Evolutionary conservation across 2,329 filamentous ascomycete genomes (phyloP), one percentile per base, ranked within the genome.

Genomic region (Xylariaceae sp.): DNA sequence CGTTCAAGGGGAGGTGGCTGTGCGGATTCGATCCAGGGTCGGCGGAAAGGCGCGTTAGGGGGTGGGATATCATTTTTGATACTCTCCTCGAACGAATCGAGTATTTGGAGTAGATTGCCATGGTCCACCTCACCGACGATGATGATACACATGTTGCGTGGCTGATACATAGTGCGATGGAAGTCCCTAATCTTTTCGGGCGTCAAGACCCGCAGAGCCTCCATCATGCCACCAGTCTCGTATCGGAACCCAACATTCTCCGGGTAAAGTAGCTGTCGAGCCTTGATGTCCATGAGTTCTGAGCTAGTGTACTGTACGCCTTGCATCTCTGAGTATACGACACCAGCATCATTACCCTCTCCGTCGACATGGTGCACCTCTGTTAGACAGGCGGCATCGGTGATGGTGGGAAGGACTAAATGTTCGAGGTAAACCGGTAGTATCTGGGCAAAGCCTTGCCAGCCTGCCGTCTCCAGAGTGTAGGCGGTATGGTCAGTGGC

Each of bases 291-390:
- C 83, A 97, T 96, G 60, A 97, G 84, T 72, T 96, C 91, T 6
- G 82, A 80, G 65, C 89, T 87, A 55, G 85, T 87, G 71, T 96
- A 96, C 71, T 97, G 89, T 1, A 96, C 86, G 23, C 88, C 94
- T 75, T 99, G 94, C 94, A 99, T 99, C 75, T 99, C 94, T 0
- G 93, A 97, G 75, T 99, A 99, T 7, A 99, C 94, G 1, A 97
- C 92, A 63, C 92, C 94, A 48, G 94, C 94, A 80, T 99, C 94
- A 64, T 97, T 89, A 58, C 94, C 94, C 66, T 90, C 86, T 13
- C 91, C 93, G 71, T 99, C 91, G 57, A 99, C 84, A 72, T 99
- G 94, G 77, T 96, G 92, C 1, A 99, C 94, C 74, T 99, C 94
- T 2, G 94, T 99, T 65, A 93, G 88, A 72, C 95, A 97, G 9